Base-by-base conservation (phyloP, 305 asterid genomes). In the Fraxinus latifolia region DNA sequence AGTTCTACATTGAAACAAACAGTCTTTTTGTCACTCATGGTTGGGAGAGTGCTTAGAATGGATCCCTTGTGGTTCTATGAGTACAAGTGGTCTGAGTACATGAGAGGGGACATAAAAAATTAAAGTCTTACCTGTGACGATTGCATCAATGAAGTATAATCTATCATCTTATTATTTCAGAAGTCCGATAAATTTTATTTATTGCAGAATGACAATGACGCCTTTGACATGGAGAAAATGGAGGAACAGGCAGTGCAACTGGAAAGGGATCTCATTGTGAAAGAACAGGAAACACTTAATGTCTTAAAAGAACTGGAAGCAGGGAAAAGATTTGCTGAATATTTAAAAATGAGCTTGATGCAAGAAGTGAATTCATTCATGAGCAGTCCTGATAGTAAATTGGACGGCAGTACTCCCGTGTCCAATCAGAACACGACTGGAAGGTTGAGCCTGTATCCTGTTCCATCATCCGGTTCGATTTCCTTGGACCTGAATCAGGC, bases 281-380 rank as follows among this genome's bases (percentile, higher is more conserved):
- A 93, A 86, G 93, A 92, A 83, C 88, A 85, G 34, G 91, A 93
- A 86, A 93, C 98, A 12, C 93, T 93, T 19, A 78, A 85, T 50
- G 91, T 95, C 19, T 85, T 95, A 33, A 90, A 86, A 80, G 95
- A 95, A 78, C 88, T 95, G 5, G 94, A 95, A 79, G 84, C 87
- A 0, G 94, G 95, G 0, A 92, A 91, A 62, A 88, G 89, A 83
- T 87, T 90, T 14, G 95, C 92, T 0, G 91, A 92, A 83, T 90
- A 84, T 12, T 74, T 95, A 19, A 95, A 93, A 78, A 55, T 87
- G 73, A 92, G 88, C 77, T 67, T 90, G 47, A 82, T 87, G 83
- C 91, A 94, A 12, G 94, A 94, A 44, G 77, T 89, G 58, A 79
- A 93, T 33, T 87, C 88, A 68, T 84, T 89, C 73, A 47, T 83